A percentile compares a stretch with the other conserved stretches of the same genome.
These are phyloP conservation scores for Stagonosporopsis rhizophila DNA, from an alignment of 2,329 filamentous ascomycete species.

Conservation along the genomic window DNA sequence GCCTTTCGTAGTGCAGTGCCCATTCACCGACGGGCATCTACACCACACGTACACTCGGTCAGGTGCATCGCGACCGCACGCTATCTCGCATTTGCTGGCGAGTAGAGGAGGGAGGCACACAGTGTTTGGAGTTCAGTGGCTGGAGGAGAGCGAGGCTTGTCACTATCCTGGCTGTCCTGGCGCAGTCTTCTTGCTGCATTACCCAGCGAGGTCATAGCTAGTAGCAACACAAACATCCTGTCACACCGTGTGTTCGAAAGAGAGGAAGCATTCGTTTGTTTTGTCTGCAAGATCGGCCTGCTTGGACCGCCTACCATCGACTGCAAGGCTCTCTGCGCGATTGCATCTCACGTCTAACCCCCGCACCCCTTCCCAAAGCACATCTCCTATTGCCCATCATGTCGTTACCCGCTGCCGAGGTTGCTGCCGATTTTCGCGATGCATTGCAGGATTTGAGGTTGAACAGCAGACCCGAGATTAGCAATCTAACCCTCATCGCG, in stretches of 20 bases:
- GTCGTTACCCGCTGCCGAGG: constrained; percentile 77
- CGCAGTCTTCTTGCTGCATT: constrained; percentile 43
- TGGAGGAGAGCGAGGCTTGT: constrained; percentile 45
- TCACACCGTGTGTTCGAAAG: constrained; percentile 50
- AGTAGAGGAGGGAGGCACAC: constrained; percentile 40
- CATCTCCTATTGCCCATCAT: constrained; percentile 59
- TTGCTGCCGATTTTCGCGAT: constrained; percentile 93
- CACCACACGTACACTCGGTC: constrained; percentile 19
- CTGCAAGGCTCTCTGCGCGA: constrained; percentile 34
- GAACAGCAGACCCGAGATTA: constrained; percentile 95
- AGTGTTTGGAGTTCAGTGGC: constrained; percentile 42
- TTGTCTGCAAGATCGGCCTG: constrained; percentile 41
- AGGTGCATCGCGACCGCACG: constrained; percentile 25
- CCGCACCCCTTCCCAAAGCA: constrained; percentile 26
- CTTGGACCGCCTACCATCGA: constrained; percentile 34
- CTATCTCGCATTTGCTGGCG: constrained; percentile 31
- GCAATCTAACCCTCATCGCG: constrained; percentile 95
- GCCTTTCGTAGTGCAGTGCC: constrained; percentile 10
- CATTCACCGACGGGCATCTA: constrained; percentile 9
- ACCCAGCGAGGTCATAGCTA: constrained; percentile 54
- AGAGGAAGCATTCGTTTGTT: constrained; percentile 51
- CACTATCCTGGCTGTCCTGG: constrained; percentile 42
- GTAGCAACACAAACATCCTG: constrained; percentile 56
- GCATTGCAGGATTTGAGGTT: constrained; percentile 89
- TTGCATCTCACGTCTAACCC: constrained; percentile 36